Conservation (phyloP, 352 stramenopile genomes). For the Phytophthora lateralis region DNA sequence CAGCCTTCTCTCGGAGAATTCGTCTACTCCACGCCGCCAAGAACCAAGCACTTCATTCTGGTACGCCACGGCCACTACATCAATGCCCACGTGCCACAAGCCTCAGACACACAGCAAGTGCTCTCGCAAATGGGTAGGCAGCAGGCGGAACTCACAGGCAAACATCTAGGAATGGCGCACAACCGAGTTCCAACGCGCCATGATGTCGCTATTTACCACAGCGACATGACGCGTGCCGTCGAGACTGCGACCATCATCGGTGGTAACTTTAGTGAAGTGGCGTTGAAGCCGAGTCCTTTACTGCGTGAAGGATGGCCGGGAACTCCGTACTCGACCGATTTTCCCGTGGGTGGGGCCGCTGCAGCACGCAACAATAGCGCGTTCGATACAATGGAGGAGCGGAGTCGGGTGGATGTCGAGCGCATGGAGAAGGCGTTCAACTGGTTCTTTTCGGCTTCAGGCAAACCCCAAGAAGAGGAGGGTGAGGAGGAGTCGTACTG, state of each 20-base stretch:
- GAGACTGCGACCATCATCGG: conserved; percentile 72
- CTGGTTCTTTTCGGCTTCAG: conserved; percentile 40
- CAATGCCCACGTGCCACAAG: conserved; percentile 68
- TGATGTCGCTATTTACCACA: conserved; percentile 70
- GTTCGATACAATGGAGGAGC: conserved; percentile 33
- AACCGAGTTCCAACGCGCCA: conserved; percentile 58
- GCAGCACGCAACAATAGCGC: conserved; percentile 27
- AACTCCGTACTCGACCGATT: conserved; percentile 54
- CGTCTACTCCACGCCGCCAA: conserved; percentile 56
- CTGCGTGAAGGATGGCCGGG: conserved; percentile 83
- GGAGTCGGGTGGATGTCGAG: conserved; percentile 49
- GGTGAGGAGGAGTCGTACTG: conserved; percentile 68
- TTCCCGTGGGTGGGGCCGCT: conserved; percentile 18
- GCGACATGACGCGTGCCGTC: conserved; percentile 76
- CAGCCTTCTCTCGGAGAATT: conserved; percentile 47
- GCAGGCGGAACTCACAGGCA: conserved; percentile 72
- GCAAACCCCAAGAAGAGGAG: conserved; percentile 35
- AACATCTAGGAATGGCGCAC: conserved; percentile 66
- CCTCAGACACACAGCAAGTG: conserved; percentile 69
- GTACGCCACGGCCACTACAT: conserved; percentile 85
- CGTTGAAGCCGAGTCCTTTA: conserved; percentile 48
- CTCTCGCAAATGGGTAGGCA: conserved; percentile 80
- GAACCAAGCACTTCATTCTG: conserved; percentile 77
- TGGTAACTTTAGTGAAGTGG: conserved; percentile 51
- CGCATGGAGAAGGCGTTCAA: conserved; percentile 73